Base-by-base conservation (phyloP, 1,284 basidiomycete genomes). In the Marasmius oreades region DNA sequence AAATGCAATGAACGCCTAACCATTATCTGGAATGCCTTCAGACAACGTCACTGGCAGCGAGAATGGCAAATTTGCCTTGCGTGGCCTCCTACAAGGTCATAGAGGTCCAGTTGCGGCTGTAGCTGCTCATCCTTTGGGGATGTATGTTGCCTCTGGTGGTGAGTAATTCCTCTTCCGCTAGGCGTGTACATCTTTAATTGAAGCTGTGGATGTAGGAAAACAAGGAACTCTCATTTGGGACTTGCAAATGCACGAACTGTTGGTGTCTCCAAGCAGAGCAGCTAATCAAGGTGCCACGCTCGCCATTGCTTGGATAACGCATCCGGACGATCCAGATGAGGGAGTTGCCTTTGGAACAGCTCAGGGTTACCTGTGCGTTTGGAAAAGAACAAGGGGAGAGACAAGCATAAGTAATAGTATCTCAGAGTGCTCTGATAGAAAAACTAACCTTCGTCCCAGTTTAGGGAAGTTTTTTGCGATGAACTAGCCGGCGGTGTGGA, bases 271-370 rank as follows among this genome's bases (percentile, higher is more conserved):
- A 12, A 51, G 51, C 5, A 24, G 56, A 28, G 52, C 52, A 2
- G 34, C 20, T 23, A 51, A 57, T 10, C 33, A 51, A 2, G 56
- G 56, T 20, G 36, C 42, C 10, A 57, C 56, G 2, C 53, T 51
- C 4, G 56, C 56, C 6, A 50, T 57, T 5, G 45, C 42, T 24
- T 57, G 51, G 44, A 46, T 57, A 2, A 57, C 51, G n/a, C 34
- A 22, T 23, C 34, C 51, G n/a, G 46, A 57, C 22, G 46, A 53
- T 22, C 12, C 16, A 10, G 56, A 57, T 5, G 56, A 57, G 6
- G 52, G 51, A 1, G 33, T 57, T 28, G 56, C 52, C 7, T 57
- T 42, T 12, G 56, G 56, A 1, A 57, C 56, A 2, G 52, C 53
- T 16, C 5, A 53, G 34, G 52, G 56, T 14, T 57, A 43, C n/a